Base-by-base conservation (phyloP, 768 basidiomycete species). In the Pleurotus eryngii region DNA sequence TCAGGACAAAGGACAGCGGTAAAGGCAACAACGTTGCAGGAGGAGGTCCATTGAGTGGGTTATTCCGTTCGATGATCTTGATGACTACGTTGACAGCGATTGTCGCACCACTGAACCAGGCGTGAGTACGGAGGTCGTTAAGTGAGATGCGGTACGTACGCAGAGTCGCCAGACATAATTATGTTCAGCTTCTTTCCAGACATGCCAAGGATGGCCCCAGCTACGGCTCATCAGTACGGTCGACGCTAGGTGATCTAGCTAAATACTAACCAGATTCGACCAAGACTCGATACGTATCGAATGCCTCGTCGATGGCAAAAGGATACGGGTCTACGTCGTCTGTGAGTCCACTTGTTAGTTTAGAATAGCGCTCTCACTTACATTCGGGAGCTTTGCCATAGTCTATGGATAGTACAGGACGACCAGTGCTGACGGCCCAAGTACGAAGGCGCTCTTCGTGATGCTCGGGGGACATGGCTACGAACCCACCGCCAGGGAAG, bases 311-410 rank as follows among this genome's bases (percentile, higher is more conserved):
- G 59, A 95, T 88, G 4, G 95, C 94, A 70, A 90, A 98, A 0
- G 97, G 97, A 70, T 94, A 99, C 11, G 96, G 97, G 77, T 98
- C 96, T 95, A 51, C 18, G 55, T 24, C 46, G 30, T 6, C 39
- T 55, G 17, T 57, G 22, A 38, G 22, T 27, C 24, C 9, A 56
- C 53, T 49, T 57, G 42, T 58, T 61, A 38, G 37, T 45, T 37
- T 18, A 38, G 46, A 9, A 48, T 55, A 30, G 38, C 24, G 39
- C 22, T 38, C 45, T 17, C 17, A 65, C 84, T 70, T 68, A 94
- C 93, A 96, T 79, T 98, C 95, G 4, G 95, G 95, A 20, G 95
- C 91, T 73, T 98, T 99, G 35, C 95, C 93, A 69, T 98, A 98
- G 60, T 98, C 93, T 46, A 98, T 81, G 9, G 91, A 80, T 39